Evolutionary conservation across 164 flowering plant genomes (phyloP).

Genomic region (Sextonia rubra): DNA sequence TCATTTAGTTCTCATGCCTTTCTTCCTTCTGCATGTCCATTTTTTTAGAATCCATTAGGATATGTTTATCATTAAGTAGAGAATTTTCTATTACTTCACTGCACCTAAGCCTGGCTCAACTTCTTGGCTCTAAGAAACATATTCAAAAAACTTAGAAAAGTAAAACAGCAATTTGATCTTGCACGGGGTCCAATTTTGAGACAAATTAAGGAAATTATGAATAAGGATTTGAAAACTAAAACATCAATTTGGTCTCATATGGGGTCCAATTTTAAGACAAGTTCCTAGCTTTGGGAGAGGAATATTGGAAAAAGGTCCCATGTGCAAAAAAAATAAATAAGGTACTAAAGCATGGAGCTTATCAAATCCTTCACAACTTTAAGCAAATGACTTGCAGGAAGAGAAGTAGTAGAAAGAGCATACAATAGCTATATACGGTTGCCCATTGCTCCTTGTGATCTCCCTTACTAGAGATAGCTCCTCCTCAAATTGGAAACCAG

Average conservation of each 20-base stretch:
- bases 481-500: constrained; percentile 82
- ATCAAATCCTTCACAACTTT: background rate
- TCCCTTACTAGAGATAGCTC: constrained; percentile 44
- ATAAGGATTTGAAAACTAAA: background rate
- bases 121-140: background rate
- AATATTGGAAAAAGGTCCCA: background rate
- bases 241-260: background rate
- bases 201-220: background rate
- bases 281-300: background rate
- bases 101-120: background rate
- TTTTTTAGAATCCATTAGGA: background rate
- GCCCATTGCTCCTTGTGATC: constrained; percentile 23
- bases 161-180: background rate
- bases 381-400: constrained; percentile 1
- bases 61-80: background rate
- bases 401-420: constrained; percentile 8
- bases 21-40: background rate
- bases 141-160: background rate
- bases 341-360: background rate
- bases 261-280: background rate
- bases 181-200: background rate
- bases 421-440: constrained; percentile 74
- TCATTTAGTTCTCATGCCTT: background rate
- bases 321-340: background rate
- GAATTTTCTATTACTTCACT: background rate